These are phyloP conservation scores for Trametes villosa DNA, from an alignment of 768 basidiomycete species.

Conservation along the genomic window DNA sequence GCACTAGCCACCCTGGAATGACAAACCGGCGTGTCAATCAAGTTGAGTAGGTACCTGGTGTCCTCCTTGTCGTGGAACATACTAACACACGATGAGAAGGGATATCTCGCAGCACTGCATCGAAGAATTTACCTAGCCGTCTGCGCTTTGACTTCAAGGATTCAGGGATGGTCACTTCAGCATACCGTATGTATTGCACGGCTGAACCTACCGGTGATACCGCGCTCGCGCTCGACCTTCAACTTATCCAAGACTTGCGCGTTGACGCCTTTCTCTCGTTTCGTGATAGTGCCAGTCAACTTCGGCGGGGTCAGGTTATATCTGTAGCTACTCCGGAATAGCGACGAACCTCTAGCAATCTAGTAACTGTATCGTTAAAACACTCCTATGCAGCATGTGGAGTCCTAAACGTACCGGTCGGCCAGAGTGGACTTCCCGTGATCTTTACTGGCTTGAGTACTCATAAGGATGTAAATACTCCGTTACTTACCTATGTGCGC, in stretches of 20 bases:
- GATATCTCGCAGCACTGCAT: slow-evolving; percentile 7
- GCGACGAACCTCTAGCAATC: slow-evolving; percentile 71
- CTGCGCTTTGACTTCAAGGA: slow-evolving; percentile 86
- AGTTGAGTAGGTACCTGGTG: slow-evolving; percentile 76
- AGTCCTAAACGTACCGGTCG: slow-evolving; percentile 60
- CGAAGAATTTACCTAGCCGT: slow-evolving; percentile 68
- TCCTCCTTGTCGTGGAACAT: slow-evolving; percentile 74
- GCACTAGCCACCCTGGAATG: slow-evolving; percentile 24
- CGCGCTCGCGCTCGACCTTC: slow-evolving; percentile 95
- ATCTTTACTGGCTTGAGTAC: slow-evolving; percentile 47
- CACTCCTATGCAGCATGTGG: not conserved
- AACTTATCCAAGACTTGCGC: slow-evolving; percentile 91
- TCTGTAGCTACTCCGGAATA: not conserved
- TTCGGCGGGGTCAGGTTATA: slow-evolving; percentile 36
- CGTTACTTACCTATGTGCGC: slow-evolving; percentile 80
- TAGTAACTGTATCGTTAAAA: slow-evolving; percentile 31
- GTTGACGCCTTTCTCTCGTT: slow-evolving; percentile 66
- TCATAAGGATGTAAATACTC: not conserved
- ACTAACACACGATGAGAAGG: slow-evolving; percentile 41
- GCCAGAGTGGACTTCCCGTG: slow-evolving; percentile 97
- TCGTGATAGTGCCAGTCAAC: slow-evolving; percentile 87
- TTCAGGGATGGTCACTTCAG: not conserved
- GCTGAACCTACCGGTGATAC: slow-evolving; percentile 76
- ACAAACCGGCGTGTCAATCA: slow-evolving; percentile 91
- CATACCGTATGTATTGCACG: not conserved